Base-by-base conservation (phyloP, 208 protist genomes). In the Leishmania martiniquensis region DNA sequence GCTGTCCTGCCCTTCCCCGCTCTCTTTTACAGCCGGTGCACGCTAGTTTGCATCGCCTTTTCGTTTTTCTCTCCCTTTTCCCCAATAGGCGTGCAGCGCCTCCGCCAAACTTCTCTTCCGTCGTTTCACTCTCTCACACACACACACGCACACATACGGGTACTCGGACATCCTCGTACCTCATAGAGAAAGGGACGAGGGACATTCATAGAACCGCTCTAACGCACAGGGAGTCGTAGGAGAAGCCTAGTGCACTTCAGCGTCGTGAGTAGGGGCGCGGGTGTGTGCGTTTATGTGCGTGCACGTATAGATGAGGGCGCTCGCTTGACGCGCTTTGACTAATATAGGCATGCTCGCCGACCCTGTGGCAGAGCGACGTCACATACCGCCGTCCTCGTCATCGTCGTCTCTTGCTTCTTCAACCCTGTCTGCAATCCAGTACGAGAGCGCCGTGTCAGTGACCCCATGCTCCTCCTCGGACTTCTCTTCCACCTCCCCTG, bases 271-370 rank as follows among this genome's bases (percentile, higher is more conserved):
- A 37, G 20, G 42, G 22, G 44, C 57, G 42, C 6, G 68, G 34
- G 44, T 29, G 42, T 72, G 42, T 39, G 25, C 29, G 29, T 55
- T 20, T 29, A 57, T 72, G 68, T 72, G 13, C 25, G 15, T 55
- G 9, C 32, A 15, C 37, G 4, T 17, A n/a, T 72, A n/a, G 68
- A 15, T 4, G 44, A 72, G 68, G n/a, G 68, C 68, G 32, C 20
- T 68, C 37, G 22, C 63, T 57, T 44, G 68, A 37, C 7, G 29
- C 47, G 47, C 68, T 42, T 72, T 72, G n/a, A 32, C 47, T 72
- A 57, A 9, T 52, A 29, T 17, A 44, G 47, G 17, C 5, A 51
- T 72, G 68, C 12, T 34, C 47, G 7, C 25, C 32, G 49, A 32
- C 47, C 4, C 45, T 10, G 3, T 57, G 47, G 29, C 13, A 72